Base-by-base conservation (phyloP, 1,284 basidiomycete species). In the Ganoderma lucidum region DNA sequence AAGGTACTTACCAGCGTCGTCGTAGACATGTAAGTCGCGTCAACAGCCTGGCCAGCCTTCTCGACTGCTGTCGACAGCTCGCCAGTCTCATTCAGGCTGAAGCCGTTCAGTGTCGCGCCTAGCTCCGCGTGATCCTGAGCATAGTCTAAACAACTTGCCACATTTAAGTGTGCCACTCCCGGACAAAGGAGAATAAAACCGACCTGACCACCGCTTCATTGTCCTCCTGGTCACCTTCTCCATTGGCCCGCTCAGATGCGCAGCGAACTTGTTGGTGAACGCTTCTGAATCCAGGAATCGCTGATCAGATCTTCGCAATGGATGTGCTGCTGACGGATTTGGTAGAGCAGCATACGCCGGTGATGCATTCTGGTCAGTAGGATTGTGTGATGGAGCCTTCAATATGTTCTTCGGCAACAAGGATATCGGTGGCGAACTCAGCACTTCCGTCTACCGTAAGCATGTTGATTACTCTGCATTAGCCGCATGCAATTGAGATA, bases 251-350 rank as follows among this genome's bases (percentile, higher is more conserved):
- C 88, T 87, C 70, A 99, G 85, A 82, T 99, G 98, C 64, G 91
- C 91, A 60, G 96, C 93, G 80, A 99, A 99, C 80, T 98, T 98
- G 80, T 93, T 91, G 4, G 98, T 99, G 81, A 99, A 99, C 2
- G 91, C 89, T 80, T 99, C 98, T 1, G 96, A 97, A 79, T 99
- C 98, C 44, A 95, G 85, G 83, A 99, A 99, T 17, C 97, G 90
- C 79, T 96, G 95, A 79, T 98, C 97, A 14, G 96, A 95, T 70
- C 91, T 87, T 64, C 95, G 90, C 35, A 98, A 83, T 3, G 96
- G 93, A 74, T 96, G 95, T 3, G 91, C 90, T 30, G 95, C 88
- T 0, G 95, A 93, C 1, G 98, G 97, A 68, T 93, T 93, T 0
- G 98, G 96, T 44, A 99, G 87, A 17, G 92, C 91, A 51, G 90